Conservation (phyloP, 2,329 filamentous ascomycete genomes). For the Curvularia sp. region DNA sequence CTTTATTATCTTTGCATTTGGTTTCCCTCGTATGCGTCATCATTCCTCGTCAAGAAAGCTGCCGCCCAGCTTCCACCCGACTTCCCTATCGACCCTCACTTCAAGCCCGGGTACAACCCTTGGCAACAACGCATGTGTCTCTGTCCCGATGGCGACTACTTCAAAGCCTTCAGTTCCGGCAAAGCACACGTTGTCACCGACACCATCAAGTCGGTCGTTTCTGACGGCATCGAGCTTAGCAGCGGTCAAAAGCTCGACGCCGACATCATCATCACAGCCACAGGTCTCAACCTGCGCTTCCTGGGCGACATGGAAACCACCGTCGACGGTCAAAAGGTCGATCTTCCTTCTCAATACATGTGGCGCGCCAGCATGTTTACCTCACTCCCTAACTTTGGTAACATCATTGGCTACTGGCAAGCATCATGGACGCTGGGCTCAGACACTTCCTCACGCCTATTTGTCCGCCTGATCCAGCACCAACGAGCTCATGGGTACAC, state of each 20-base stretch:
- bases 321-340: constrained; percentile 59
- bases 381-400: constrained; percentile 66
- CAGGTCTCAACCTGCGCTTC: constrained; percentile 65
- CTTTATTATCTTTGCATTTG: constrained; percentile 60
- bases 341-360: constrained; percentile 59
- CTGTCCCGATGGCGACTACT: constrained; percentile 67
- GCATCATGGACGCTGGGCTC: constrained; percentile 68
- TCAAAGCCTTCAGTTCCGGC: constrained; percentile 58
- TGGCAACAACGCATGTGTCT: constrained; percentile 79
- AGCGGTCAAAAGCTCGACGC: constrained; percentile 59
- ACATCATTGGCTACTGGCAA: constrained; percentile 67
- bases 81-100: constrained; percentile 53
- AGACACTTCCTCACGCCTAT: constrained; percentile 60
- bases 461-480: constrained; percentile 59
- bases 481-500: constrained; percentile 56
- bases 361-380: constrained; percentile 70
- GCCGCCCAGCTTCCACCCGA: constrained; percentile 59
- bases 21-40: constrained; percentile 61
- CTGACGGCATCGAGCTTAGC: constrained; percentile 57
- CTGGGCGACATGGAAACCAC: constrained; percentile 60
- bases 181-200: constrained; percentile 63
- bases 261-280: constrained; percentile 71
- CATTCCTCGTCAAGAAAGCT: constrained; percentile 57
- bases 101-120: constrained; percentile 57
- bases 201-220: constrained; percentile 59